Evolutionary conservation across 1,139 yeast species (phyloP).

Genomic region (Suhomyces anneliseae): DNA sequence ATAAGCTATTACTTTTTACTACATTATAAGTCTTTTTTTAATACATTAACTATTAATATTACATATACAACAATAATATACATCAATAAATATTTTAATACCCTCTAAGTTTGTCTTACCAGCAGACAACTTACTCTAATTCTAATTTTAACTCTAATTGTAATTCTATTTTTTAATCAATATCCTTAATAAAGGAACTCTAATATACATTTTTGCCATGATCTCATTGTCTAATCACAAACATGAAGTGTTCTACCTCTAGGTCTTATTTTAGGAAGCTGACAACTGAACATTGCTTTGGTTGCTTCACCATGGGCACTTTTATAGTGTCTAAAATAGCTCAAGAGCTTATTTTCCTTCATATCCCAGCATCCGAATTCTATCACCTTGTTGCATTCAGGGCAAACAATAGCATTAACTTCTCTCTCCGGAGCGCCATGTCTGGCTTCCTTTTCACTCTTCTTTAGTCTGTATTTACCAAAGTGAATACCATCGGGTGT

Average conservation of each 20-base stretch:
- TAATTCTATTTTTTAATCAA: no score
- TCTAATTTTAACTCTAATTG: no score
- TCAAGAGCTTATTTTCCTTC: conserved; percentile 19
- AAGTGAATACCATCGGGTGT: conserved; percentile 23
- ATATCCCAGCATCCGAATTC: conserved; percentile 22
- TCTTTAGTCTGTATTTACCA: conserved; percentile 15
- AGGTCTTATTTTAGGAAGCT: conserved; percentile 9
- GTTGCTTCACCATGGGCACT: conserved; percentile 9
- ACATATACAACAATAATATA: no score
- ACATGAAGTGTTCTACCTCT: conserved; percentile 13
- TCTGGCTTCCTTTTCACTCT: conserved; percentile 5
- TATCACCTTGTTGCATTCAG: conserved; percentile 18
- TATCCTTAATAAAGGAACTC: no score
- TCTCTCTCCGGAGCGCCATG: conserved; percentile 7
- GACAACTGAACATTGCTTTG: conserved; percentile 2
- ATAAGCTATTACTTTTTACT: no score
- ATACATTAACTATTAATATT: no score
- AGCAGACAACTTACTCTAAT: no score
- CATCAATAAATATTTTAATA: no score
- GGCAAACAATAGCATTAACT: conserved; percentile 19
- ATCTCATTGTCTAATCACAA: conserved; percentile 1
- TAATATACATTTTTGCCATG: no score
- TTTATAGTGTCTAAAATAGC: conserved; percentile 24
- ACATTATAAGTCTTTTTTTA: no score
- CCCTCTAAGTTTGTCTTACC: no score